Evolutionary conservation across 2,329 filamentous ascomycete species (phyloP).

Genomic region (Emmonsiellopsis sp.): DNA sequence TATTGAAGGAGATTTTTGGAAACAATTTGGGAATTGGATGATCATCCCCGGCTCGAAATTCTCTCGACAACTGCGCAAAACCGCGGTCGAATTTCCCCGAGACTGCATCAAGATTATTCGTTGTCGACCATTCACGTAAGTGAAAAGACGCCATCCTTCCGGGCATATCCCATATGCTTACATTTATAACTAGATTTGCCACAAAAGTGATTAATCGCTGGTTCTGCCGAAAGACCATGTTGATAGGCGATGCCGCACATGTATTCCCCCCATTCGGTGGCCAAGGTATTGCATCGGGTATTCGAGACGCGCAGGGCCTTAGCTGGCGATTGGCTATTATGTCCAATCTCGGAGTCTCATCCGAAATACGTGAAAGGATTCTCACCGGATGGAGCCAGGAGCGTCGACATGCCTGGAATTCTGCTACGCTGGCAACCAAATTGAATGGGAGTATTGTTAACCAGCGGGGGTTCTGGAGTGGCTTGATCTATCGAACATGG

Average conservation of each 20-base stretch:
- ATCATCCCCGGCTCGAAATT: background rate
- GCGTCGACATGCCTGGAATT: background rate
- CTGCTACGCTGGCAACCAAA: background rate
- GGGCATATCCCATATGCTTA: slow-evolving; percentile 11
- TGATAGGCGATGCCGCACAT: slow-evolving; percentile 21
- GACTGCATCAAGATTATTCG: slow-evolving; percentile 20
- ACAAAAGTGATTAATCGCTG: background rate
- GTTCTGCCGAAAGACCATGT: background rate
- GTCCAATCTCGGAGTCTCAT: background rate
- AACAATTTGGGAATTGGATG: slow-evolving; percentile 2
- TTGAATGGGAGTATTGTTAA: background rate
- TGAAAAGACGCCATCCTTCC: slow-evolving; percentile 18
- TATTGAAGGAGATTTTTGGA: slow-evolving; percentile 11
- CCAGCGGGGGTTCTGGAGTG: background rate
- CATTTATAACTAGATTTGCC: background rate
- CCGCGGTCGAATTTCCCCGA: slow-evolving; percentile 12
- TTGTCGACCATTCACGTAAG: slow-evolving; percentile 18
- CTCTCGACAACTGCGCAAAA: background rate
- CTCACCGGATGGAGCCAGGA: background rate
- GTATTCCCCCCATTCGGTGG: slow-evolving; percentile 22
- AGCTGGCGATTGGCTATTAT: background rate
- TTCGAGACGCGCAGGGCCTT: background rate
- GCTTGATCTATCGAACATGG: background rate
- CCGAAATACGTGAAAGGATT: background rate
- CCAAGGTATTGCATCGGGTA: slow-evolving; percentile 6